Base-by-base conservation (phyloP, 495 filamentous ascomycete genomes). In the Eremomyces bilateralis region DNA sequence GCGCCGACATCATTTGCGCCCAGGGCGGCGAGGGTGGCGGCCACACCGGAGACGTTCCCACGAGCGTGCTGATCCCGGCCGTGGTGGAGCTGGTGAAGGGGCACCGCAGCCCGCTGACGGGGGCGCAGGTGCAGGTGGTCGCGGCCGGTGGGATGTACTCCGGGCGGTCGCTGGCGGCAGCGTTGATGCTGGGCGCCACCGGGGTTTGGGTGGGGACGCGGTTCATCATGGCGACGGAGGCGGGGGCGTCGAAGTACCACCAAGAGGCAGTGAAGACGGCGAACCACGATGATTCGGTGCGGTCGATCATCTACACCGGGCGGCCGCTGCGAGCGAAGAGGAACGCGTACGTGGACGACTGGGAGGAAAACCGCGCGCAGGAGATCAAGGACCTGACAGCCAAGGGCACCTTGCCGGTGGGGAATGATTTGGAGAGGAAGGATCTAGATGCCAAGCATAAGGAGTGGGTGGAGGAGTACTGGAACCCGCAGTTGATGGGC, bases 301-400 rank as follows among this genome's bases (percentile, higher is more conserved):
- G 80, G 39, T 95, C 88, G 13, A 80, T 94, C 45, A 97, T 97
- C 57, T 97, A 94, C 69, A 97, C 88, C 39, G 83, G 88, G 33
- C 80, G 88, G 30, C 88, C 88, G 27, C 63, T 97, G 39, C 78
- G 88, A 41, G 88, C 95, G 36, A 74, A 83, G 43, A 84, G 70
- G 46, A 97, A 95, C 60, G 45, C 70, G 4, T 97, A 95, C 56
- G 94, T 97, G 48, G 38, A 69, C 48, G 80, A 92, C 63, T 97
- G 90, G 88, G 88, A 97, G 62, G 73, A 77, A 49, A 82, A 93
- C 61, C 76, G 88, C 43, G 53, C 61, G 35, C 58, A 67, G 10
- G 88, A 97, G 60, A 93, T 97, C 58, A 88, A 82, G 63, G 63
- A 88, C 44, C 71, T 94, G 31, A 90, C 84, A 5, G 47, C 66